Percentiles rank a stretch among this genome's conserved stretches.
phyloP scores from a whole-genome alignment of 148 eudicot species.

The Silene uniflora region DNA sequence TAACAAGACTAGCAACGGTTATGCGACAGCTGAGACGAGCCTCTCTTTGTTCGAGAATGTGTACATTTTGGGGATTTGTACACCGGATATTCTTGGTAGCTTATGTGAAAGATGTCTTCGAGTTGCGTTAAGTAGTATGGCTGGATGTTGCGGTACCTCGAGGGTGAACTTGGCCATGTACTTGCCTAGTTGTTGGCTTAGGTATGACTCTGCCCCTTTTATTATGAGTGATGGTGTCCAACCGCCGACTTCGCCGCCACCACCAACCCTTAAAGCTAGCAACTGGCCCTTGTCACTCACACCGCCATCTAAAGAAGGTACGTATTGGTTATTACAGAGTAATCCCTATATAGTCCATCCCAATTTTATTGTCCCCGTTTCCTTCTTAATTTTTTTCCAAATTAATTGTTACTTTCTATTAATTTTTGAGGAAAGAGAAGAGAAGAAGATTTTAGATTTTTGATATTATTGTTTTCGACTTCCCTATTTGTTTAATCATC shows the following conservation, averaged over 20 bases:
- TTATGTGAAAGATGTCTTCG: conserved; percentile 12
- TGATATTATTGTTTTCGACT: no score
- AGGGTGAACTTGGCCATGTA: conserved; percentile 1
- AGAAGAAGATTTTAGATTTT: no score
- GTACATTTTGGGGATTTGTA: conserved; percentile 21
- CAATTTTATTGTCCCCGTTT: no score
- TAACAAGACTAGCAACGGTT: neutral
- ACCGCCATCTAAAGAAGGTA: neutral
- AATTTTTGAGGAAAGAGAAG: no score
- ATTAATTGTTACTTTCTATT: no score
- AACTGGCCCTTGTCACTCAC: neutral
- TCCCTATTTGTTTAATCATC: no score
- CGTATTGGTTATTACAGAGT: no score
- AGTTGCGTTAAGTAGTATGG: conserved; percentile 8
- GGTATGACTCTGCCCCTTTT: conserved; percentile 5
- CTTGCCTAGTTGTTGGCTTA: conserved; percentile 19
- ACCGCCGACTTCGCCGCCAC: neutral
- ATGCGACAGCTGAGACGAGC: neutral
- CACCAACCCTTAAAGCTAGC: neutral
- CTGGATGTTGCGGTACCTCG: conserved; percentile 11
- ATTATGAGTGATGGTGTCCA: neutral
- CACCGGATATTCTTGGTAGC: conserved; percentile 13
- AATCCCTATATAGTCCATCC: no score
- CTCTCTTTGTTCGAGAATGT: neutral
- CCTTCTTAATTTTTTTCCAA: no score